Percentiles rank a stretch among this genome's conserved stretches.
Conservation (phyloP, 176 grass and related monocot species). For the Phyllostachys edulis region DNA sequence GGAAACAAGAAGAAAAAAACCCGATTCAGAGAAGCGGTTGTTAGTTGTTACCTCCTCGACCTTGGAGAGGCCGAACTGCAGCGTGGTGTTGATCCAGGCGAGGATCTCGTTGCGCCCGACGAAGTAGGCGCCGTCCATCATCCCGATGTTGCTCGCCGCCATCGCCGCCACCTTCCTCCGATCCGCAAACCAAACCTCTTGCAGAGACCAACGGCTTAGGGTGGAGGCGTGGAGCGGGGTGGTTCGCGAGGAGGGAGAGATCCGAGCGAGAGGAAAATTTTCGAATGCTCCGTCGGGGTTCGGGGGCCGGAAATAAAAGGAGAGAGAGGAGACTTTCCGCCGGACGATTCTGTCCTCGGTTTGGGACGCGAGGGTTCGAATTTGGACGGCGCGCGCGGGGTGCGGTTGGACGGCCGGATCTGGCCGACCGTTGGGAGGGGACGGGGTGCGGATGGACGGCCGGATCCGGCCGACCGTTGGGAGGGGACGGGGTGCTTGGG, state of each 20-base stretch:
- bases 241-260: slow-evolving; percentile 15
- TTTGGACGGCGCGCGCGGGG: neutral
- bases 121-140: slow-evolving; percentile 98
- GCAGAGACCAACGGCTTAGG: neutral
- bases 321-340: neutral
- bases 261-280: neutral
- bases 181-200: neutral
- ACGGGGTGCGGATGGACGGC: neutral
- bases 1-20: neutral
- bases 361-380: neutral
- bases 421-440: slow-evolving; percentile 18
- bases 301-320: neutral
- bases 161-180: slow-evolving; percentile 32
- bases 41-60: slow-evolving; percentile 83
- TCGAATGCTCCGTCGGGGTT: slow-evolving; percentile 21
- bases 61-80: slow-evolving; percentile 89
- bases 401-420: neutral
- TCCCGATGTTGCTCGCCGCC: slow-evolving; percentile 82
- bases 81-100: slow-evolving; percentile 93
- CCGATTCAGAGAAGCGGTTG: neutral
- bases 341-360: slow-evolving; percentile 31
- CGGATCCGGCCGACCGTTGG: slow-evolving; percentile 22
- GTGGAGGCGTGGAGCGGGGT: neutral
- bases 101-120: slow-evolving; percentile 95
- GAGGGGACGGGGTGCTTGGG: neutral